A percentile compares a stretch with the other conserved stretches of the same genome.
These are phyloP conservation scores for Rhododendron griersonianum DNA, from an alignment of 148 eudicot species.

Conservation along the genomic window DNA sequence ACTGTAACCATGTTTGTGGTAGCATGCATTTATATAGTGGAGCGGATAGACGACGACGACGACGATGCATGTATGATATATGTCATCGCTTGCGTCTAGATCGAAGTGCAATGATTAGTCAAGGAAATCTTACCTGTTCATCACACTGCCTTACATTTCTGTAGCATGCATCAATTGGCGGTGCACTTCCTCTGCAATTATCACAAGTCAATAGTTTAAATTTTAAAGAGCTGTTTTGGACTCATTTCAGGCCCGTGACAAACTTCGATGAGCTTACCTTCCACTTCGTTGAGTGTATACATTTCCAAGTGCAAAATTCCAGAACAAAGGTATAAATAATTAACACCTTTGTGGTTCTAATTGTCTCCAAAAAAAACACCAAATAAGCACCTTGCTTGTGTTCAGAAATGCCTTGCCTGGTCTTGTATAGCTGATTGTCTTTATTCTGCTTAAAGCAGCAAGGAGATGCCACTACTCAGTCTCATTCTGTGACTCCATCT, in stretches of 20 bases:
- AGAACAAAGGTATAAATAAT: conserved; percentile 47
- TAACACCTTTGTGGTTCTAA: background rate
- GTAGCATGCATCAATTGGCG: background rate
- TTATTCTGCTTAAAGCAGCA: conserved; percentile 33
- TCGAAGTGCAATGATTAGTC: background rate
- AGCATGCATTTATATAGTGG: background rate
- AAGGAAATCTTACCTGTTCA: background rate
- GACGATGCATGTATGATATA: background rate
- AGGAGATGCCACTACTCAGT: conserved; percentile 35
- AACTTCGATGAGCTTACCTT: conserved; percentile 72
- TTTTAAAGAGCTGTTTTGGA: background rate
- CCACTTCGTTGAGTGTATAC: conserved; percentile 76
- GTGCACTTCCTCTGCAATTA: background rate
- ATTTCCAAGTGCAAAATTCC: conserved; percentile 57
- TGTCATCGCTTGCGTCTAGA: background rate
- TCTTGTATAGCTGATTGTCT: background rate
- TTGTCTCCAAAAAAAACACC: background rate
- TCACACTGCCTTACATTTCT: background rate
- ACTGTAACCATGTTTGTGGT: background rate
- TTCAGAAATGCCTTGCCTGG: background rate
- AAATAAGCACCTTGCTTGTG: background rate
- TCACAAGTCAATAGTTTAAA: background rate
- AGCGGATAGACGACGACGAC: background rate
- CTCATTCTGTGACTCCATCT: conserved; percentile 36
- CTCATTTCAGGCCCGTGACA: conserved; percentile 57